These are phyloP conservation scores for Cerioporus squamosus DNA, from an alignment of 1,284 basidiomycete genomes.

Conservation along the genomic window DNA sequence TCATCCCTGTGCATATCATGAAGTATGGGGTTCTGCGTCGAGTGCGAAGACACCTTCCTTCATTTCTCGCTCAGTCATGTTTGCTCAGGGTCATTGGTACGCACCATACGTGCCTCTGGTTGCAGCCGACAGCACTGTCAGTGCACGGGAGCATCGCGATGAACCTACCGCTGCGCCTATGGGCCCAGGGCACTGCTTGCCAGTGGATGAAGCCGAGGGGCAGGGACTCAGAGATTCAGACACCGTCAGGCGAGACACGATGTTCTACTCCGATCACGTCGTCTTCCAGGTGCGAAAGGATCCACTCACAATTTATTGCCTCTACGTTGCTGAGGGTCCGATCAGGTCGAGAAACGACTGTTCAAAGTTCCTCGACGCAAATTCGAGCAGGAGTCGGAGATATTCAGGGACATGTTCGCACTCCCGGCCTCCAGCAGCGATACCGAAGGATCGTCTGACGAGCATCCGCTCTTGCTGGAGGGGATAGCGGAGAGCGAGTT, in stretches of 20 bases:
- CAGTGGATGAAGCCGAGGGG: too few species aligned
- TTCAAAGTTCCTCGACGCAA: conserved; percentile 36
- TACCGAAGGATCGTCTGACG: conserved; percentile 16
- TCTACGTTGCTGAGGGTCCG: neutral
- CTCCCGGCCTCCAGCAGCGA: conserved; percentile 16
- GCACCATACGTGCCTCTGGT: too few species aligned
- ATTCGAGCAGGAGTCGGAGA: conserved; percentile 31
- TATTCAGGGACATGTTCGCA: conserved; percentile 34
- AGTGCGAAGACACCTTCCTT: too few species aligned
- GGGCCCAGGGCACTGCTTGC: too few species aligned
- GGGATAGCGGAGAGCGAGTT: conserved; percentile 18
- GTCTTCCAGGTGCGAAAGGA: conserved; percentile 9
- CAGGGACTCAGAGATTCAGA: too few species aligned
- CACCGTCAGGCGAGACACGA: neutral
- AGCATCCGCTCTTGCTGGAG: conserved; percentile 16
- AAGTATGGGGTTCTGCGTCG: too few species aligned
- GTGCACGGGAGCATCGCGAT: too few species aligned
- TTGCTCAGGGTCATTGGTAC: neutral
- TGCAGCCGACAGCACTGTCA: too few species aligned
- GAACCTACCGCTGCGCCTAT: too few species aligned
- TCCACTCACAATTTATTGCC: neutral
- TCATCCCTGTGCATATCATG: too few species aligned
- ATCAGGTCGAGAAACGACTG: conserved; percentile 33
- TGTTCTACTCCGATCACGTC: conserved; percentile 16
- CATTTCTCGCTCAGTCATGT: neutral